Evolutionary conservation across 1,284 basidiomycete genomes (phyloP).

Genomic region (Cutaneotrichosporon cutaneum): DNA sequence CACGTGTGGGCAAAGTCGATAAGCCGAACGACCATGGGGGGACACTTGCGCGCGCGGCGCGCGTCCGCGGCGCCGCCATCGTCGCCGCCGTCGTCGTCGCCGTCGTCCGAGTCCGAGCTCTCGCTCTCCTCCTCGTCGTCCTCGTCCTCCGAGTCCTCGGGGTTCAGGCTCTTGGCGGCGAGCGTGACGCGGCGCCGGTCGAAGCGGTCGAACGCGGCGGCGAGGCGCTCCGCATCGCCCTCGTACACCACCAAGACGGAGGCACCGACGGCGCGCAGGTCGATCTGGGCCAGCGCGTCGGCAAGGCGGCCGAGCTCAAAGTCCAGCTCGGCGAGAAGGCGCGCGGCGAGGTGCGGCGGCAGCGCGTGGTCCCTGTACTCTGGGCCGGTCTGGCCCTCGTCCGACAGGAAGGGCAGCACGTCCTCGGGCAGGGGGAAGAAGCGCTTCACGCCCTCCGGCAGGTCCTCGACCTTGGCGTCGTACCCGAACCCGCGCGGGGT

Average conservation of each 20-base stretch:
- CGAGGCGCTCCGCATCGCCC: conserved; percentile 60
- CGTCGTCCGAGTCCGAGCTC: conserved; percentile 42
- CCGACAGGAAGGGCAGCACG: conserved; percentile 2
- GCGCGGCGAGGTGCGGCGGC: conserved; percentile 60
- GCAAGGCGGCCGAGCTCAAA: conserved; percentile 61
- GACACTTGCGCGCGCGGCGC: conserved; percentile 52
- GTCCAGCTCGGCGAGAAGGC: conserved; percentile 58
- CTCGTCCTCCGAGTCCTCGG: conserved; percentile 36
- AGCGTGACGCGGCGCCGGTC: conserved; percentile 44
- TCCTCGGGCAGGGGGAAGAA: conserved; percentile 67
- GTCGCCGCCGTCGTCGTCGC: conserved; percentile 28
- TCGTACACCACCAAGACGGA: conserved; percentile 85
- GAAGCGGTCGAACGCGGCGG: conserved; percentile 52
- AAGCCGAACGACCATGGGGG: conserved; percentile 68
- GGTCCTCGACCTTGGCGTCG: conserved; percentile 64
- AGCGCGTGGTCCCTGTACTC: conserved; percentile 54
- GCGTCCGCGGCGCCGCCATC: conserved; percentile 37
- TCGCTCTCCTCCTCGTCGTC: conserved; percentile 43
- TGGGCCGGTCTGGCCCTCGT: not conserved
- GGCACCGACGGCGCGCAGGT: conserved; percentile 77
- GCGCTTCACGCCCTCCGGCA: conserved; percentile 69
- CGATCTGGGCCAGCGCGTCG: conserved; percentile 58
- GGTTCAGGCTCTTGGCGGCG: conserved; percentile 17
- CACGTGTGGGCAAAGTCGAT: conserved; percentile 94
- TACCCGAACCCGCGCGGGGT: conserved; percentile 81